Percentiles rank a stretch among this genome's conserved stretches.
Conservation (phyloP, 2,329 filamentous ascomycete species). For the Rhynchosporium graminicola region DNA sequence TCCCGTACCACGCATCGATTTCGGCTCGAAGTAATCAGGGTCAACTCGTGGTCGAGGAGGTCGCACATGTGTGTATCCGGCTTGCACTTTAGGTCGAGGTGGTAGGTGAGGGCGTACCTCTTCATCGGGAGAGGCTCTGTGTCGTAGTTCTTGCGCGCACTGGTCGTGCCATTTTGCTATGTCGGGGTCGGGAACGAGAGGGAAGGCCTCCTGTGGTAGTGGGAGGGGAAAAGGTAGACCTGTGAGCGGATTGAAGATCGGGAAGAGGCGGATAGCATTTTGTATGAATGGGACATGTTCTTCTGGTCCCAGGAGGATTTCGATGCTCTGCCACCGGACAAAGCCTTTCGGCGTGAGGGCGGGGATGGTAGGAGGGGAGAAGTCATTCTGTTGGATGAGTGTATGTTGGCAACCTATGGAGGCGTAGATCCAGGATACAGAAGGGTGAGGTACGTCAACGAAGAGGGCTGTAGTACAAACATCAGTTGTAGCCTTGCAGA, state of each 20-base stretch:
- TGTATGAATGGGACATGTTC: conserved; percentile 86
- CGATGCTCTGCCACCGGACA: conserved; percentile 90
- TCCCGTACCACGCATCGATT: conserved; percentile 12
- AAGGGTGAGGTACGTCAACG: conserved; percentile 68
- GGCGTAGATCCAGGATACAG: conserved; percentile 90
- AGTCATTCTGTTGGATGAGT: conserved; percentile 76
- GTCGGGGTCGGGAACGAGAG: conserved; percentile 70
- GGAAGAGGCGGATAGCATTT: conserved; percentile 75
- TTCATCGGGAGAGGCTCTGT: conserved; percentile 50
- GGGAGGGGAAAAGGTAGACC: conserved; percentile 65
- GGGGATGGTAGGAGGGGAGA: conserved; percentile 74
- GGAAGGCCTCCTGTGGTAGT: conserved; percentile 65
- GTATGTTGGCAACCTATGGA: conserved; percentile 88
- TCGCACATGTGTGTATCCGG: conserved; percentile 36
- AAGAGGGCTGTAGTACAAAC: conserved; percentile 62
- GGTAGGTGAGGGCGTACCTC: conserved; percentile 33
- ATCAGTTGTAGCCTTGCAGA: conserved; percentile 26
- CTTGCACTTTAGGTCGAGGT: conserved; percentile 36
- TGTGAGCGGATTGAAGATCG: conserved; percentile 72
- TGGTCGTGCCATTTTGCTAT: conserved; percentile 84
- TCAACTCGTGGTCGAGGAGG: conserved; percentile 23
- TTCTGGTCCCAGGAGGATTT: conserved; percentile 82
- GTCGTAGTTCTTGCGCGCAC: conserved; percentile 69
- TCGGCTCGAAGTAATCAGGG: conserved; percentile 30
- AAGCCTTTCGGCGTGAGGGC: conserved; percentile 83